These are phyloP conservation scores for Aureobasidium sp. DNA, from an alignment of 2,329 filamentous ascomycete species.

Conservation along the genomic window DNA sequence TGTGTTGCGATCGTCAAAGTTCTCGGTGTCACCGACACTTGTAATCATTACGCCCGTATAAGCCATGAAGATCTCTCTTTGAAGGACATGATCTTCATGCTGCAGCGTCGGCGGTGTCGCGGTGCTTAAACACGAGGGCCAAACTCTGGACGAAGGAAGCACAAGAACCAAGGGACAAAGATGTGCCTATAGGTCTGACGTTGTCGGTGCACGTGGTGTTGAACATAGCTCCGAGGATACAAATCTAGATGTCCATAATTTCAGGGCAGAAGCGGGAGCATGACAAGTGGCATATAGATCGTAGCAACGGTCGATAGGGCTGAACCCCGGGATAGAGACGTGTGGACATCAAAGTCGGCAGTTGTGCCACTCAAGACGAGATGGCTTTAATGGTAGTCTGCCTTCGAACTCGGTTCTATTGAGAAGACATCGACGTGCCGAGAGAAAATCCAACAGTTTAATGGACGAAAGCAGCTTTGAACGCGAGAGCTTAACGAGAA, in stretches of 20 bases:
- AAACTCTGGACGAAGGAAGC: neutral
- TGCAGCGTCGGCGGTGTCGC: neutral
- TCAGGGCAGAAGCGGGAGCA: neutral
- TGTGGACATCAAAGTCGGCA: neutral
- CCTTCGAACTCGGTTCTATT: neutral
- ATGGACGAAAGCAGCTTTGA: neutral
- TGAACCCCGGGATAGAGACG: neutral
- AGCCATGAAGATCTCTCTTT: neutral
- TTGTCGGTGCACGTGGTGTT: constrained; percentile 1
- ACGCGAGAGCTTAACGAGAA: neutral
- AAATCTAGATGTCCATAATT: neutral
- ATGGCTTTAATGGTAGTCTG: neutral
- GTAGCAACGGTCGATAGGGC: neutral
- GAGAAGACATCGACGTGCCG: neutral
- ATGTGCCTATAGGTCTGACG: constrained; percentile 6
- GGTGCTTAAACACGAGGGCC: neutral
- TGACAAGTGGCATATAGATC: constrained; percentile 1
- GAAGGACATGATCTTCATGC: neutral
- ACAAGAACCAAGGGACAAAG: neutral
- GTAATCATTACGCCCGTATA: neutral
- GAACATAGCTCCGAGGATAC: neutral
- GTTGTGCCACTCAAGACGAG: neutral
- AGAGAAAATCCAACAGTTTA: neutral
- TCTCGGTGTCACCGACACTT: neutral
- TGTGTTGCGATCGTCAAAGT: neutral